phyloP scores from a whole-genome alignment of 306 rosid genomes.

The Castanea mollissima region DNA sequence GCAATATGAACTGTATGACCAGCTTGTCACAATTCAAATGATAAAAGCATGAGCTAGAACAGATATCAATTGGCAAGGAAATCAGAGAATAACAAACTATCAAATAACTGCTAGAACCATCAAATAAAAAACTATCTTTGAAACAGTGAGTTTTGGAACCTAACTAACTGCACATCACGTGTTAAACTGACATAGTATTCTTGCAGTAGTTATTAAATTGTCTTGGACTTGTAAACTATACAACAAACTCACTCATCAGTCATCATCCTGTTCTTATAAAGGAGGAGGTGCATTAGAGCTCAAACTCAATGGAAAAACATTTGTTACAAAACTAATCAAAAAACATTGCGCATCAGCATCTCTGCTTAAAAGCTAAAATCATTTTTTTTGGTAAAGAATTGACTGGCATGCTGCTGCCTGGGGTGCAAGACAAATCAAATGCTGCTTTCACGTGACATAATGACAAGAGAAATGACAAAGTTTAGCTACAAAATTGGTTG shows the following conservation, averaged over 20 bases:
- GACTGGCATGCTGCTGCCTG: neutral
- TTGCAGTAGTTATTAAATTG: no score
- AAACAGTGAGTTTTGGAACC: no score
- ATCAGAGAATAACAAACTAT: neutral
- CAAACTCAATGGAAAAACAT: no score
- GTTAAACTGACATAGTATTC: no score
- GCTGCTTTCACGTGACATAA: neutral
- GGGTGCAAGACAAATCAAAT: neutral
- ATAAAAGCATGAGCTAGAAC: conserved; percentile 16
- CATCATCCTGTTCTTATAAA: no score
- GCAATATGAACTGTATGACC: conserved; percentile 87
- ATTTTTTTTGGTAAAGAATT: neutral
- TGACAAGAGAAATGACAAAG: neutral
- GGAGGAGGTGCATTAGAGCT: no score
- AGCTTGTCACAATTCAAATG: conserved; percentile 45
- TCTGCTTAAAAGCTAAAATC: neutral
- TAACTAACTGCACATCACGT: no score
- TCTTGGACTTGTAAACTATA: no score
- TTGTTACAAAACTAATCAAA: no score
- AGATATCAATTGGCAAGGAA: neutral
- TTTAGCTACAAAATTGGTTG: no score
- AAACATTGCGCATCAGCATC: neutral
- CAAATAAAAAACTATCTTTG: neutral
- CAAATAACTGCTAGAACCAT: neutral
- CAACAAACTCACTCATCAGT: no score